phyloP scores from a whole-genome alignment of 768 basidiomycete genomes.

The Rhodotorula paludigena region DNA sequence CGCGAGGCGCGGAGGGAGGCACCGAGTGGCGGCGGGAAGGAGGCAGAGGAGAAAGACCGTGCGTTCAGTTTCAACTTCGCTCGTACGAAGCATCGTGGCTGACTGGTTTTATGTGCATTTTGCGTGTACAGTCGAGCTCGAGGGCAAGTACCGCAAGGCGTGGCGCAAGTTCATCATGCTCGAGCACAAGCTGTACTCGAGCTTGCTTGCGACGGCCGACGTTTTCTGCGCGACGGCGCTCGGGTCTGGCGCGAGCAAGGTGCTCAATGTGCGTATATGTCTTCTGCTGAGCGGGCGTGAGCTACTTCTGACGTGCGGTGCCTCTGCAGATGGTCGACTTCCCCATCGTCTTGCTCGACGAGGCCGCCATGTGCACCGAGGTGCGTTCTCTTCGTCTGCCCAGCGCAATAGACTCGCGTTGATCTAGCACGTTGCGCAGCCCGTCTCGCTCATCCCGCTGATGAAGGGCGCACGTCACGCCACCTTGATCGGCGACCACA shows the following conservation, averaged over 20 bases:
- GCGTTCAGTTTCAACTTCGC: too few relatives aligned
- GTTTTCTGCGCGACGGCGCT: slow-evolving; percentile 54
- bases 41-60: background rate
- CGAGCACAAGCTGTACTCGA: slow-evolving; percentile 61
- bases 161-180: slow-evolving; percentile 56
- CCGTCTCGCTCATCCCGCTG: slow-evolving; percentile 79
- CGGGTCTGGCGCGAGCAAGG: slow-evolving; percentile 26
- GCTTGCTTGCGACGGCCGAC: slow-evolving; percentile 63
- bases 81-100: too few relatives aligned
- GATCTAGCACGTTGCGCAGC: slow-evolving; percentile 43
- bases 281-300: background rate
- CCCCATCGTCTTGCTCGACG: slow-evolving; percentile 87
- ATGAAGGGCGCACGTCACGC: slow-evolving; percentile 87
- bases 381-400: background rate
- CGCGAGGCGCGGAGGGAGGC: slow-evolving; percentile 43
- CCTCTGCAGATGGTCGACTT: slow-evolving; percentile 59
- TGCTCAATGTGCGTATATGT: slow-evolving; percentile 16
- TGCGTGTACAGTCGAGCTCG: slow-evolving; percentile 25
- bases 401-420: background rate
- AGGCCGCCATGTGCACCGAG: slow-evolving; percentile 94
- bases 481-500: slow-evolving; percentile 92
- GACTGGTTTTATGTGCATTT: too few relatives aligned
- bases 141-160: slow-evolving; percentile 46
- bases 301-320: background rate
- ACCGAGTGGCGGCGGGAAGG: background rate